Conservation (phyloP, 495 filamentous ascomycete genomes). For the Tuber brumale region DNA sequence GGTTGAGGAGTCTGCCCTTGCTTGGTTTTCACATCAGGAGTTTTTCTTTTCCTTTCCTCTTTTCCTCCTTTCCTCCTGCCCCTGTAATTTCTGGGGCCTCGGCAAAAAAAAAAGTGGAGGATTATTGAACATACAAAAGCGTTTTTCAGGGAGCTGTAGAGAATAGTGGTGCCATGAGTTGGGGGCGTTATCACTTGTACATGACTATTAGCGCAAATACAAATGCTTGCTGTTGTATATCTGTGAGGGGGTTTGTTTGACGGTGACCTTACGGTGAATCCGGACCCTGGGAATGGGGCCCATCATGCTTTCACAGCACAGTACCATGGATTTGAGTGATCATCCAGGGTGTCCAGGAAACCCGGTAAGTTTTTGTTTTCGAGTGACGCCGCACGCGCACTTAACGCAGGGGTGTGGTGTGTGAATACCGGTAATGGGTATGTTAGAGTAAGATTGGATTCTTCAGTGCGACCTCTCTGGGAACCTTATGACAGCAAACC, state of each 20-base stretch:
- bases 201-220: background rate
- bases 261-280: background rate
- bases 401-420: background rate
- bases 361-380: background rate
- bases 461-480: background rate
- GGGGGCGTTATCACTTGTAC: background rate
- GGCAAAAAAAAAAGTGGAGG: background rate
- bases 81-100: background rate
- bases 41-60: background rate
- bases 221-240: background rate
- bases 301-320: background rate
- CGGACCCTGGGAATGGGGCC: background rate
- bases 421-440: background rate
- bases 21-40: background rate
- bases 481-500: background rate
- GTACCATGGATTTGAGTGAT: background rate
- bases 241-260: background rate
- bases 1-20: background rate
- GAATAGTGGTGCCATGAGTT: background rate
- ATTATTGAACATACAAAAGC: background rate
- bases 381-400: background rate
- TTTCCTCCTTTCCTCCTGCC: background rate
- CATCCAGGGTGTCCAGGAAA: background rate
- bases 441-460: background rate
- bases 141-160: background rate